A percentile compares a stretch with the other conserved stretches of the same genome.
Evolutionary conservation across 805 yeast species (phyloP).

Genomic region (Kodamaea hsintzibuensis): DNA sequence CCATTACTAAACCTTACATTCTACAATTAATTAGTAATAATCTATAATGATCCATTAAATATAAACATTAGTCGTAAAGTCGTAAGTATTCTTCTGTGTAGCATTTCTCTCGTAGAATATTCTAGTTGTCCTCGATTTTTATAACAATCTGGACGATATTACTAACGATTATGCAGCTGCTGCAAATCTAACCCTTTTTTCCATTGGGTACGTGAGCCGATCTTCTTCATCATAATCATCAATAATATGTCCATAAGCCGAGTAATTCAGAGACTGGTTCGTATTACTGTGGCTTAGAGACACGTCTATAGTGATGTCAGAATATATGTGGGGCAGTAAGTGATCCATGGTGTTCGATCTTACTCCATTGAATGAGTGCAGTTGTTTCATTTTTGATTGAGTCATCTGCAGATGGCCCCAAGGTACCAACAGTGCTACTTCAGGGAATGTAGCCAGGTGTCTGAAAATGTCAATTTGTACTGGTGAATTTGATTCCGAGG

Average conservation of each 20-base stretch:
- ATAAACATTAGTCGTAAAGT: too few relatives aligned
- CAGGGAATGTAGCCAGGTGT: not conserved
- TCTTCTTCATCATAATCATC: slow-evolving; percentile 1
- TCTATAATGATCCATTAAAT: too few relatives aligned
- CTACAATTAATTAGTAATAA: too few relatives aligned
- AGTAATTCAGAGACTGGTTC: slow-evolving; percentile 10
- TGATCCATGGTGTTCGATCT: not conserved
- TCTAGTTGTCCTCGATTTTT: too few relatives aligned
- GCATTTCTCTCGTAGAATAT: too few relatives aligned
- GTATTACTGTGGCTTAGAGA: slow-evolving; percentile 8
- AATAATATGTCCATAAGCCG: slow-evolving; percentile 1
- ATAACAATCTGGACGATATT: not conserved
- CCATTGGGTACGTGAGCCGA: not conserved
- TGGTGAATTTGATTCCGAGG: not conserved
- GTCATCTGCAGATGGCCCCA: not conserved
- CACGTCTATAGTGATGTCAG: slow-evolving; percentile 10
- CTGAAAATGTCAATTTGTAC: not conserved
- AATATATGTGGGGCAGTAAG: not conserved
- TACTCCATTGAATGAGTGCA: not conserved
- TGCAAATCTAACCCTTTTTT: slow-evolving; percentile 3
- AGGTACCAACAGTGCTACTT: not conserved
- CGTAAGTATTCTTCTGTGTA: too few relatives aligned
- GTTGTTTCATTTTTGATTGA: not conserved
- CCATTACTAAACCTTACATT: too few relatives aligned
- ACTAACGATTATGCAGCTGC: not conserved